A percentile compares a stretch with the other conserved stretches of the same genome.
These are phyloP conservation scores for Phoenix roebelenii DNA, from an alignment of 176 grass and related monocot species.

Conservation along the genomic window DNA sequence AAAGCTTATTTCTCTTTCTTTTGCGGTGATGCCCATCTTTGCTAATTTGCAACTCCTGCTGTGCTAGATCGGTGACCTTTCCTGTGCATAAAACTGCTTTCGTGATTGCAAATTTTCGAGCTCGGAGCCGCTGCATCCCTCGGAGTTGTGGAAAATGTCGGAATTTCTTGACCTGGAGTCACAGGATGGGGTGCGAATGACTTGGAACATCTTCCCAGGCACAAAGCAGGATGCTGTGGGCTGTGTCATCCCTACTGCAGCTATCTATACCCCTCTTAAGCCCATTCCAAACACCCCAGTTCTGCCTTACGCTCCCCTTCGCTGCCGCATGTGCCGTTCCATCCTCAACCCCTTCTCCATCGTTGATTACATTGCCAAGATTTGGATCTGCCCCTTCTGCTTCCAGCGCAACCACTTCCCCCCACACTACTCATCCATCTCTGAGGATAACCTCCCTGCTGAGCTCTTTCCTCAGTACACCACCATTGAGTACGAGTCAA, in stretches of 20 bases:
- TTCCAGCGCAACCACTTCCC: slow-evolving; percentile 93
- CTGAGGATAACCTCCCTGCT: slow-evolving; percentile 67
- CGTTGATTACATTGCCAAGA: slow-evolving; percentile 77
- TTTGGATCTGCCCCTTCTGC: slow-evolving; percentile 90
- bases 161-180: slow-evolving; percentile 84
- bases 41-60: no score
- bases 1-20: no score
- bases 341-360: slow-evolving; percentile 77
- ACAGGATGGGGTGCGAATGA: slow-evolving; percentile 83
- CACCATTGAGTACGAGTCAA: slow-evolving; percentile 64
- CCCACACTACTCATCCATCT: slow-evolving; percentile 55
- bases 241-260: slow-evolving; percentile 63
- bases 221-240: slow-evolving; percentile 58
- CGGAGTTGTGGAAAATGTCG: slow-evolving; percentile 32
- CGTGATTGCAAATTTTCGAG: no score
- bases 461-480: slow-evolving; percentile 67
- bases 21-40: no score
- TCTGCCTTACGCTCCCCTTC: slow-evolving; percentile 59
- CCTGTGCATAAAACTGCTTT: no score
- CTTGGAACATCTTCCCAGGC: slow-evolving; percentile 87
- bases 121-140: no score
- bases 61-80: no score
- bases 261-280: slow-evolving; percentile 81
- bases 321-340: slow-evolving; percentile 77
- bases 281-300: slow-evolving; percentile 46